phyloP scores from a whole-genome alignment of 768 basidiomycete species.

The Lactarius sp. region DNA sequence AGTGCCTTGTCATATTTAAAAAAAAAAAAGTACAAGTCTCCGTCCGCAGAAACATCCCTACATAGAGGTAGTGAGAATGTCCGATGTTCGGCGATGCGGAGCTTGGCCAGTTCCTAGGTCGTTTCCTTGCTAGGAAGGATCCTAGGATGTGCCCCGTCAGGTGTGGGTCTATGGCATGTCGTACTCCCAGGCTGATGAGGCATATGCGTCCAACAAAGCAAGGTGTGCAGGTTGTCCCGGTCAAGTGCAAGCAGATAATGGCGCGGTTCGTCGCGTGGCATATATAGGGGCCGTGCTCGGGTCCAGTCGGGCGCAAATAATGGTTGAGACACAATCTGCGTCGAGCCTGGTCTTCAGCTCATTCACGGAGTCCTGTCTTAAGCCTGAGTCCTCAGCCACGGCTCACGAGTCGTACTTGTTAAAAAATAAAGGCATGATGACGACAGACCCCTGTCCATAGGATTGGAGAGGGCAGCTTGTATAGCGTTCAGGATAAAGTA shows the following conservation, averaged over 20 bases:
- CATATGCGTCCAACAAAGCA: neutral
- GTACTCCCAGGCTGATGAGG: neutral
- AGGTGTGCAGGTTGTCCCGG: neutral
- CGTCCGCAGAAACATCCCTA: neutral
- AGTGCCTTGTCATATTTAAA: neutral
- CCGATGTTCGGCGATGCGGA: neutral
- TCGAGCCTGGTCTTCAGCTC: too few species aligned
- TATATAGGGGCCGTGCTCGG: too few species aligned
- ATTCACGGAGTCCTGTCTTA: too few species aligned
- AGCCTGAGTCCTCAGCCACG: too few species aligned
- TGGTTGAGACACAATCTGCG: too few species aligned
- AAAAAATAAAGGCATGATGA: neutral
- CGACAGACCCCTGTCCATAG: neutral
- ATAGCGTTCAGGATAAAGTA: too few species aligned
- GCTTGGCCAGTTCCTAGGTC: neutral
- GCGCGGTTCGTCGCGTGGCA: neutral
- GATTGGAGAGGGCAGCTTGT: neutral
- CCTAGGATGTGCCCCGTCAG: neutral
- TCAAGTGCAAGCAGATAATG: neutral
- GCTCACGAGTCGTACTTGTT: too few species aligned
- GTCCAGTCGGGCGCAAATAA: too few species aligned
- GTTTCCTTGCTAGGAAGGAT: neutral
- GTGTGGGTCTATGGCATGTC: neutral
- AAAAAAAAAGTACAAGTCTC: neutral
- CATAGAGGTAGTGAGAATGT: neutral